Evolutionary conservation across 2,329 filamentous ascomycete species (phyloP), one percentile per base, ranked within the genome.

Genomic region (Neonectria ditissima): DNA sequence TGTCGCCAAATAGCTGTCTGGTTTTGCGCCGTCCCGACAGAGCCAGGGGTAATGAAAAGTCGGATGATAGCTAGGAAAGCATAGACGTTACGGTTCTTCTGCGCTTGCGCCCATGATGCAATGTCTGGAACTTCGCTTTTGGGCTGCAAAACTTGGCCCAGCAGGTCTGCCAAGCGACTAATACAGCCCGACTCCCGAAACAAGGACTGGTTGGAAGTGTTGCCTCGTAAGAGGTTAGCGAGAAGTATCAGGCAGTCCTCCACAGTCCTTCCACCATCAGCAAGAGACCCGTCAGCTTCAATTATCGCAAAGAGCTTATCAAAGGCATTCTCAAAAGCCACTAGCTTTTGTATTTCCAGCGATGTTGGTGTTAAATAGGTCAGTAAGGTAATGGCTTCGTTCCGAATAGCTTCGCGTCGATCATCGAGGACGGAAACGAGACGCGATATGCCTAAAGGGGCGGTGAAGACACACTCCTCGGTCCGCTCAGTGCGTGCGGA

Each of bases 281-380:
- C 86, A 47, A 99, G 81, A 2, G 91, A 91, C 0, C 96, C 96
- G 73, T 99, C 96, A 1, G 85, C 83, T 68, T 91, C 87, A 56
- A 99, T 92, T 56, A 98, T 90, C 47, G 84, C 84, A 76, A 98
- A 97, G 26, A 97, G 83, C 45, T 91, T 89, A 65, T 96, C 93
- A 73, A 97, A 98, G 0, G 94, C 93, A 83, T 93, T 95, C 74
- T 97, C 94, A 70, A 97, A 98, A 0, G 94, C 96, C 24, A 98
- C 94, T 2, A 98, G 86, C 78, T 98, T 98, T 76, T 98, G 94
- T 55, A 99, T 87, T 73, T 98, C 94, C 44, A 90, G 82, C 9
- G 95, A 97, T 0, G 90, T 90, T 30, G 93, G 92, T 0, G 96
- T 97, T 30, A 99, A 84, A 61, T 94, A 92, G 32, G 92, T 97